Evolutionary conservation across 192 early-diverging fungal genomes (phyloP).

Genomic region (Dissophora ornata): DNA sequence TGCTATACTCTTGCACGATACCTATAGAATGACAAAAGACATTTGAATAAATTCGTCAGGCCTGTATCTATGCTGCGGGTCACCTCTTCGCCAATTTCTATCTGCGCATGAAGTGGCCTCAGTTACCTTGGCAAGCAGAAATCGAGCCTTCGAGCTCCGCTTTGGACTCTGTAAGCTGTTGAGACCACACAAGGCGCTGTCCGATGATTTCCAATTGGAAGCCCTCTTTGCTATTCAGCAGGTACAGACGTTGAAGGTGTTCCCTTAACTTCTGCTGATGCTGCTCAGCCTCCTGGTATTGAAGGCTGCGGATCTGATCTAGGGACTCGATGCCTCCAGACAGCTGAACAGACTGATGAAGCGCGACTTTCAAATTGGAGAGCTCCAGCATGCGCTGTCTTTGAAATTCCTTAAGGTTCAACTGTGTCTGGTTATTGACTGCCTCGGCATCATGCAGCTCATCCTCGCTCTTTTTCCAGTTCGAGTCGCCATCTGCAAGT

Average conservation of each 20-base stretch:
- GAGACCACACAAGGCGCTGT: conserved; percentile 46
- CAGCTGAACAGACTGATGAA: conserved; percentile 36
- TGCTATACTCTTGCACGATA: conserved; percentile 22
- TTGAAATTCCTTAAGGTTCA: conserved; percentile 35
- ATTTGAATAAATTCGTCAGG: too few species aligned
- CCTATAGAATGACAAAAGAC: too few species aligned
- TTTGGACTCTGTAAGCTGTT: conserved; percentile 34
- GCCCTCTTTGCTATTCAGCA: conserved; percentile 21
- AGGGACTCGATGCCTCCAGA: conserved; percentile 37
- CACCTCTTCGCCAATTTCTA: too few species aligned
- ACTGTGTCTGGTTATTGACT: conserved; percentile 23
- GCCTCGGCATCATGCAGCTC: conserved; percentile 40
- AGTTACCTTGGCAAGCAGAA: conserved; percentile 23
- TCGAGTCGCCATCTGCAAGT: conserved; percentile 39
- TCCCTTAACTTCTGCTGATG: conserved; percentile 22
- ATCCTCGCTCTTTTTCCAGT: conserved; percentile 51
- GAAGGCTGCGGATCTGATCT: conserved; percentile 33
- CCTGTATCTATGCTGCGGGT: too few species aligned
- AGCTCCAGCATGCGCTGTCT: conserved; percentile 37
- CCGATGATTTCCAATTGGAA: conserved; percentile 54
- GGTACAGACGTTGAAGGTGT: conserved; percentile 24
- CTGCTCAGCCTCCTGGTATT: conserved; percentile 46
- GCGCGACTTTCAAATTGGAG: conserved; percentile 24
- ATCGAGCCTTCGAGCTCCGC: conserved; percentile 11
- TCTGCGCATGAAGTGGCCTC: too few species aligned